Base-by-base conservation (phyloP, 208 protist genomes). In the Blechomonas ayalai region DNA sequence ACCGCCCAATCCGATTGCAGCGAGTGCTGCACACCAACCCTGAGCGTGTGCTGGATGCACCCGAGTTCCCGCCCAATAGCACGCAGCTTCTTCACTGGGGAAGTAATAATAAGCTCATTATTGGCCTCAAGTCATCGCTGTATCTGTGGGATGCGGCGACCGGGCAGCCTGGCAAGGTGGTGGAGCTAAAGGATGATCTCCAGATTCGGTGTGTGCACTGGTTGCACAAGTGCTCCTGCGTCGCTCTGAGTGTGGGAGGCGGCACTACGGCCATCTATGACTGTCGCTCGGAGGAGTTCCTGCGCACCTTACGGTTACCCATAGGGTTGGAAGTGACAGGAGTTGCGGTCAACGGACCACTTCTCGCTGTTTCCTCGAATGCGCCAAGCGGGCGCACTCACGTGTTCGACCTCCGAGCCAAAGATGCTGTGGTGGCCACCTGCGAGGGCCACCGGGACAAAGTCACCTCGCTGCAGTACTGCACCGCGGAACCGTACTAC, bases 61-160 rank as follows among this genome's bases (percentile, higher is more conserved):
- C 78, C 4, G 63, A 86, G 49, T 86, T 90, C 49, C 73, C 75
- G 8, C 25, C 55, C 32, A 42, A 54, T 22, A 58, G 73, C 2
- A 49, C 57, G 10, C 79, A 92, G 56, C 68, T 88, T 22, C 66
- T 92, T 27, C 68, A 92, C 66, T 92, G 83, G 80, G 83, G 78
- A 9, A 68, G 59, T 27, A 88, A 92, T 55, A 85, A 92, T 50
- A 72, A 73, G 60, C 68, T 92, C 28, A 58, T 77, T 10, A 86
- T 92, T 44, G 83, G 83, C 12, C 67, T 92, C 41, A 76, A 73
- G 16, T 73, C 77, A 35, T 68, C 52, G 13, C 57, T 92, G 15
- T 88, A 89, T 57, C 64, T 60, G 42, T 92, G 83, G 80, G 64
- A 70, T 38, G 73, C 76, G 22, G 61, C 72, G 18, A 84, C 59